These are phyloP conservation scores for Trichoderma asperellum DNA, from an alignment of 2,329 filamentous ascomycete genomes.

Conservation along the genomic window DNA sequence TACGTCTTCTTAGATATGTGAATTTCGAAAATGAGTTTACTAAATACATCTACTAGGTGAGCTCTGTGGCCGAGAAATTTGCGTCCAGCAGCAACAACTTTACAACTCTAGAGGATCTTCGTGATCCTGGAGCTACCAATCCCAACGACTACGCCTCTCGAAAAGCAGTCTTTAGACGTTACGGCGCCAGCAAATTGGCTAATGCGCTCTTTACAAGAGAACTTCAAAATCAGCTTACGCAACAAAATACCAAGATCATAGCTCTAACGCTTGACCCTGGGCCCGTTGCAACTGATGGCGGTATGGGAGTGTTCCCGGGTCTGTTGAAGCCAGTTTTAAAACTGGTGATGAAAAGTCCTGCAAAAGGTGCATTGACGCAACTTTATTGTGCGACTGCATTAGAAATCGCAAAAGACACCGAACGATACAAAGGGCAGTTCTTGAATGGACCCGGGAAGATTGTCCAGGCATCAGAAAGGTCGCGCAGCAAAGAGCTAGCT, in stretches of 20 bases:
- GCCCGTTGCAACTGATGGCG: slow-evolving; percentile 9
- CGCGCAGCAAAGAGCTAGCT: not conserved
- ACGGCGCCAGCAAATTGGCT: slow-evolving; percentile 6
- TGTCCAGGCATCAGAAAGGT: not conserved
- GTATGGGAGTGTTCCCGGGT: not conserved
- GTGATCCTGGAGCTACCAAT: not conserved
- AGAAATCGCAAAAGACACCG: not conserved
- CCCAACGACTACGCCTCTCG: not conserved
- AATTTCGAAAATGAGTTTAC: not conserved
- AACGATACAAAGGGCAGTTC: not conserved
- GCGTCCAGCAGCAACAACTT: not conserved
- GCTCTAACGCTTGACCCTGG: slow-evolving; percentile 8
- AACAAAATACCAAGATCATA: not conserved
- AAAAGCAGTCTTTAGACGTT: not conserved
- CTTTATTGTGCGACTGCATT: slow-evolving; percentile 10
- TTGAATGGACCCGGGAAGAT: not conserved
- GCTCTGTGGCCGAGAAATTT: slow-evolving; percentile 8
- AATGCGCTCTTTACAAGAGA: slow-evolving; percentile 9
- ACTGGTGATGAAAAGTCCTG: slow-evolving; percentile 12
- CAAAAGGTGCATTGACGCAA: not conserved
- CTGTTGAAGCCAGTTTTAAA: slow-evolving; percentile 5
- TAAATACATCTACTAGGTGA: not conserved
- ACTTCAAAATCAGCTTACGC: not conserved
- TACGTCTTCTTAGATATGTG: not conserved
- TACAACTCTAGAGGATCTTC: not conserved